Evolutionary conservation across 768 basidiomycete species (phyloP).

Genomic region (Suillus subluteus): DNA sequence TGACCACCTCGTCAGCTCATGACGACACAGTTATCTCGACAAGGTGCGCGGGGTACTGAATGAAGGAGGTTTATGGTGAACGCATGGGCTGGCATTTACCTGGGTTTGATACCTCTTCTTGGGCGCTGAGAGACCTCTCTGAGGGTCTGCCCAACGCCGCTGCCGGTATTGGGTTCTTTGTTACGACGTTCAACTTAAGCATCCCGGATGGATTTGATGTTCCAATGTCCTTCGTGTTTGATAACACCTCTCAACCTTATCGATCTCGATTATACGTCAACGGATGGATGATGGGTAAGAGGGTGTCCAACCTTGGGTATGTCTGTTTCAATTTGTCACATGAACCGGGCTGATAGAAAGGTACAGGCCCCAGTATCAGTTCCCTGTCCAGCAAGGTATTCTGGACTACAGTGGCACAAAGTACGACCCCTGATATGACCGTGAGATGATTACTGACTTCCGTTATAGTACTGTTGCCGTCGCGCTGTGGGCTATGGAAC

Average conservation of each 20-base stretch:
- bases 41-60: slow-evolving; percentile 71
- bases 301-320: slow-evolving; percentile 71
- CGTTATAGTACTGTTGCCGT: slow-evolving; percentile 57
- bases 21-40: slow-evolving; percentile 65
- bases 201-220: slow-evolving; percentile 66
- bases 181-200: slow-evolving; percentile 68
- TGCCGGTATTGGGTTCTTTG: slow-evolving; percentile 83
- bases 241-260: slow-evolving; percentile 66
- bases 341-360: slow-evolving; percentile 5
- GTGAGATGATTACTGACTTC: not conserved
- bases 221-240: slow-evolving; percentile 73
- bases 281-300: slow-evolving; percentile 90
- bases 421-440: slow-evolving; percentile 37
- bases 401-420: slow-evolving; percentile 72
- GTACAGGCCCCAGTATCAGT: slow-evolving; percentile 73
- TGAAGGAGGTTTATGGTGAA: slow-evolving; percentile 74
- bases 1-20: slow-evolving; percentile 8
- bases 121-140: slow-evolving; percentile 59
- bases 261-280: slow-evolving; percentile 79
- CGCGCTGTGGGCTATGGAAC: slow-evolving; percentile 70
- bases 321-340: slow-evolving; percentile 20
- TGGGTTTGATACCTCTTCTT: slow-evolving; percentile 64
- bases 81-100: slow-evolving; percentile 77
- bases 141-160: slow-evolving; percentile 56
- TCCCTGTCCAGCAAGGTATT: slow-evolving; percentile 85